Evolutionary conservation across 2,329 filamentous ascomycete species (phyloP), one percentile per base, ranked within the genome.

Genomic region (Fusarium lateritium): DNA sequence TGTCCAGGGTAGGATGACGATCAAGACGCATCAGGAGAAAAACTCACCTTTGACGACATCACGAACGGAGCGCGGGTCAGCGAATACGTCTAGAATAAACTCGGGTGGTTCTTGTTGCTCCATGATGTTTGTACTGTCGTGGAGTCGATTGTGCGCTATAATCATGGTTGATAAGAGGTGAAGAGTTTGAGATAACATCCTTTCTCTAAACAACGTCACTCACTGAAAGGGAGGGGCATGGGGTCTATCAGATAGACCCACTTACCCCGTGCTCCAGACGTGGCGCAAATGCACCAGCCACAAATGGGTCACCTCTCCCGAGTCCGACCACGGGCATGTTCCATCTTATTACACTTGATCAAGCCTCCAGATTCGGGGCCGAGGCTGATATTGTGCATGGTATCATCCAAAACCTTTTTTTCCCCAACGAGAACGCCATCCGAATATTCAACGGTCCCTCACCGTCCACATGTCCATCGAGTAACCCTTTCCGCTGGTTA

Each of bases 11-110:
- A 73, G 56, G 47, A 62, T 60, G 36, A 55, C 59, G 58, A 61
- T 70, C 56, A 53, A 55, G 28, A 47, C 67, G 56, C 58, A 54
- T 52, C 22, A 52, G 38, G 56, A 40, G 55, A 43, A 22, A 46
- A 51, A 50, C 83, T 73, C 79, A 94, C 94, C 95, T 89, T 95
- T 94, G 67, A 98, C 91, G 56, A 98, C 92, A 78, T 98, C 95
- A 79, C 92, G 93, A 71, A 98, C 93, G 56, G 92, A 96, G 43
- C 89, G 88, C 52, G 94, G 93, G 81, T 98, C 96, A 62, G 94
- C 93, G 79, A 98, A 97, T 77, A 97, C 91, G 79, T 98, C 94
- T 78, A 99, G 88, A 72, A 93, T 93, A 83, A 97, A 97, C 81
- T 98, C 94, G 75, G 94, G 93, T 62, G 93, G 89, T 55, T 79